Conservation (phyloP, 2,329 filamentous ascomycete genomes). For the Neonectria neomacrospora region DNA sequence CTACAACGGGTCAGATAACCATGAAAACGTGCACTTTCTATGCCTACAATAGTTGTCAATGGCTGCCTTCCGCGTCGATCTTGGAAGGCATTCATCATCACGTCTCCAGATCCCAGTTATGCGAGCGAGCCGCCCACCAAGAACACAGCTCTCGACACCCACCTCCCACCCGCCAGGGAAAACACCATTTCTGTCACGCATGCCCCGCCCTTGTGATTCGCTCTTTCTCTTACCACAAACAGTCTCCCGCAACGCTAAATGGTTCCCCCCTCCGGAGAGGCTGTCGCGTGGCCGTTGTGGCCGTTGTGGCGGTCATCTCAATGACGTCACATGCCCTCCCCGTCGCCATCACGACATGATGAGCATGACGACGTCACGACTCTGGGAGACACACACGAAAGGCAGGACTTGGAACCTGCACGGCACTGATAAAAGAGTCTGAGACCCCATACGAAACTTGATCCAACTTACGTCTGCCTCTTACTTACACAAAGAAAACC, state of each 20-base stretch:
- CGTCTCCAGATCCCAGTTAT: neutral
- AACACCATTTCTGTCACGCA: neutral
- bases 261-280: neutral
- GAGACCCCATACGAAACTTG: neutral
- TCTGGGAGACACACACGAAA: constrained; percentile 12
- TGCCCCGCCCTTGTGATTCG: neutral
- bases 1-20: neutral
- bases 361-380: constrained; percentile 47
- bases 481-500: neutral
- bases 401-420: neutral
- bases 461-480: neutral
- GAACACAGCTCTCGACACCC: neutral
- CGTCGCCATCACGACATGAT: constrained; percentile 26
- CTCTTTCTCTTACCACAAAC: neutral
- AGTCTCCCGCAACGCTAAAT: constrained; percentile 1
- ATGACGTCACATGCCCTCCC: constrained; percentile 44
- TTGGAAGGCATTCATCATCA: neutral
- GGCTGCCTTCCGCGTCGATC: neutral
- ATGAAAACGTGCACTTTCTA: neutral
- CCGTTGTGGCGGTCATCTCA: constrained; percentile 11
- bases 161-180: neutral
- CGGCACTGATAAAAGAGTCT: constrained; percentile 10
- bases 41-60: neutral
- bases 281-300: constrained; percentile 40
- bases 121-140: neutral